A percentile compares a stretch with the other conserved stretches of the same genome.
phyloP scores from a whole-genome alignment of 495 filamentous ascomycete species.

The Penicillium chermesinum region DNA sequence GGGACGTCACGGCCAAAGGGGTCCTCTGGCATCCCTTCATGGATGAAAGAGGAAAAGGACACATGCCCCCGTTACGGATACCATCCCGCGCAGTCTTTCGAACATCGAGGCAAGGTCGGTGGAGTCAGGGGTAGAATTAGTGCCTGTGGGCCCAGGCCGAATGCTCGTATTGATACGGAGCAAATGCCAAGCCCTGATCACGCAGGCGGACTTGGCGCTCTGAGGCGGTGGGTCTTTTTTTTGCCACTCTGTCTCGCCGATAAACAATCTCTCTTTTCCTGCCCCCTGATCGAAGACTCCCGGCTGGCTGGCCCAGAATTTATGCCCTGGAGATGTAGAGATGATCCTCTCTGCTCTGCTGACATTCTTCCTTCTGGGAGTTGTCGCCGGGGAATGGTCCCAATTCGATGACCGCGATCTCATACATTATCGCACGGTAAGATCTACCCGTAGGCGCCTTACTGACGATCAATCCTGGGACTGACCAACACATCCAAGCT shows the following conservation, averaged over 20 bases:
- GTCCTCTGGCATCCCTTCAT: background rate
- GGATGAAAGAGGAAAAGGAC: background rate
- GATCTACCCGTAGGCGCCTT: background rate
- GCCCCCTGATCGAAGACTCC: background rate
- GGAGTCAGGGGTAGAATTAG: no score
- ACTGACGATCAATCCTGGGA: background rate
- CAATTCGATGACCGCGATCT: background rate
- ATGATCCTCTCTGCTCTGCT: background rate
- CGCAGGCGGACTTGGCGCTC: no score
- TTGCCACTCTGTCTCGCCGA: background rate
- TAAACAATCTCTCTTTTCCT: background rate
- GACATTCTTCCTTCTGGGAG: background rate
- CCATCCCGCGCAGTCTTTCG: background rate
- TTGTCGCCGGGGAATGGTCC: background rate
- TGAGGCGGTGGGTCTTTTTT: background rate
- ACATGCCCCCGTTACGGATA: background rate
- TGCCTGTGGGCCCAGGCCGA: background rate
- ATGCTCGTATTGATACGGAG: no score
- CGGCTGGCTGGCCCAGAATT: background rate
- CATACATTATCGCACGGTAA: background rate
- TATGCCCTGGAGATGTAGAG: background rate
- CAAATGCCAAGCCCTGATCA: no score
- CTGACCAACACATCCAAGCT: conserved; percentile 11
- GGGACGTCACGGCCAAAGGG: background rate
- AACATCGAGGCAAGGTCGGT: no score